Conservation (phyloP, 352 stramenopile species). For the Pythium rhizo-oryzae region DNA sequence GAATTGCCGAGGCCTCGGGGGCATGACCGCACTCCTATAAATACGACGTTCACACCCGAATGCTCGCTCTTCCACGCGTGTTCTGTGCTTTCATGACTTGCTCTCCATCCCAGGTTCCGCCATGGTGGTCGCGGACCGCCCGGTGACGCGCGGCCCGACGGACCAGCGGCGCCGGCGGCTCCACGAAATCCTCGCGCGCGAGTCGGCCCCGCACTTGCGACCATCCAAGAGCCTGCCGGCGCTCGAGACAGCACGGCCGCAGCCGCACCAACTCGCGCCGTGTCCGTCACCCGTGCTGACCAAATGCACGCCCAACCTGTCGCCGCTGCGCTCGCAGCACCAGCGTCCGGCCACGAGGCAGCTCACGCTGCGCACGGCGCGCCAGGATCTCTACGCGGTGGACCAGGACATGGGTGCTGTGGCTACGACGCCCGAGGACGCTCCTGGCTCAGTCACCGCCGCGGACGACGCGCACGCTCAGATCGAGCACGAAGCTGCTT, state of each 20-base stretch:
- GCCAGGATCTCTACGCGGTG: neutral
- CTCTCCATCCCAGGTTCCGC: too few relatives aligned
- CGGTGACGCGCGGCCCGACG: slow-evolving; percentile 1
- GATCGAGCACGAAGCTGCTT: slow-evolving; percentile 10
- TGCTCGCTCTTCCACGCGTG: neutral
- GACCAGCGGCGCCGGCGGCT: slow-evolving; percentile 20
- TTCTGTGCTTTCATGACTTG: too few relatives aligned
- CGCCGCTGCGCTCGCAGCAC: slow-evolving; percentile 15
- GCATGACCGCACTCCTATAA: slow-evolving; percentile 15
- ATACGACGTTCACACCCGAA: slow-evolving; percentile 7
- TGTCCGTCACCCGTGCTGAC: slow-evolving; percentile 22
- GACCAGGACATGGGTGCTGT: neutral
- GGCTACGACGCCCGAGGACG: neutral
- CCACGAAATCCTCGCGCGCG: slow-evolving; percentile 23
- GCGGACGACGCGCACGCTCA: neutral
- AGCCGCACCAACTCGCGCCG: neutral
- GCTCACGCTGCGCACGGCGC: slow-evolving; percentile 8
- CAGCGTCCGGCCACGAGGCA: slow-evolving; percentile 13
- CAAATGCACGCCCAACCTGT: slow-evolving; percentile 21
- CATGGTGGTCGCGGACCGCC: neutral
- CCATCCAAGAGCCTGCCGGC: slow-evolving; percentile 40
- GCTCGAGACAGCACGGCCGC: neutral
- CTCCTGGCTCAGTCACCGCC: too few relatives aligned
- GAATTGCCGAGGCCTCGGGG: slow-evolving; percentile 22
- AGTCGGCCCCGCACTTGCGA: slow-evolving; percentile 24